These are phyloP conservation scores for Psilocybe azurescens DNA, from an alignment of 768 basidiomycete genomes.

Conservation along the genomic window DNA sequence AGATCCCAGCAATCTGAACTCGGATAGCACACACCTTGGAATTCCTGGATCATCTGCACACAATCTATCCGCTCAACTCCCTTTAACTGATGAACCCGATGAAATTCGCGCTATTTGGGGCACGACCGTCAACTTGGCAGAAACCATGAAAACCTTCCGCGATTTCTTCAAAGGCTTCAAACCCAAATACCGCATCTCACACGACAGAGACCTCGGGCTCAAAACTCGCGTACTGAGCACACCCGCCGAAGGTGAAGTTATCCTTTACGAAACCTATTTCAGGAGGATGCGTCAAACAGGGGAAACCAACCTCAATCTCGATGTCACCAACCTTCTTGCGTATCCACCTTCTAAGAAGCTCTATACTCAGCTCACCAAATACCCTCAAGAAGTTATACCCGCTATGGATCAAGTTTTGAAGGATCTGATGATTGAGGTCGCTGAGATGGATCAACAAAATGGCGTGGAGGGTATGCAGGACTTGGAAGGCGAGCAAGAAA, in stretches of 20 bases:
- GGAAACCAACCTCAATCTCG: conserved; percentile 93
- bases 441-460: conserved; percentile 77
- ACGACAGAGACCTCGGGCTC: conserved; percentile 70
- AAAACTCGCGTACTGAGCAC: conserved; percentile 54
- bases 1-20: conserved; percentile 50
- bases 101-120: conserved; percentile 97
- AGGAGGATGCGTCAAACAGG: conserved; percentile 88
- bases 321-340: conserved; percentile 82
- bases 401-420: conserved; percentile 97
- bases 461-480: conserved; percentile 80
- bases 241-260: conserved; percentile 69
- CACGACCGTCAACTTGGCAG: conserved; percentile 90
- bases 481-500: conserved; percentile 79
- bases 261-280: conserved; percentile 82
- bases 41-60: conserved; percentile 57
- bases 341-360: conserved; percentile 88
- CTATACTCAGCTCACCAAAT: conserved; percentile 83
- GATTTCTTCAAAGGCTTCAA: conserved; percentile 94
- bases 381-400: conserved; percentile 96
- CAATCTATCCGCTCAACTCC: conserved; percentile 62
- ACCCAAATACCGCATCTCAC: conserved; percentile 79
- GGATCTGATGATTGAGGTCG: conserved; percentile 88
- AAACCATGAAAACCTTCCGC: conserved; percentile 90
- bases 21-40: conserved; percentile 63
- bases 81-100: conserved; percentile 74